A percentile compares a stretch with the other conserved stretches of the same genome.
These are phyloP conservation scores for Diaporthe sp. DNA, from an alignment of 2,329 filamentous ascomycete genomes.

Conservation along the genomic window DNA sequence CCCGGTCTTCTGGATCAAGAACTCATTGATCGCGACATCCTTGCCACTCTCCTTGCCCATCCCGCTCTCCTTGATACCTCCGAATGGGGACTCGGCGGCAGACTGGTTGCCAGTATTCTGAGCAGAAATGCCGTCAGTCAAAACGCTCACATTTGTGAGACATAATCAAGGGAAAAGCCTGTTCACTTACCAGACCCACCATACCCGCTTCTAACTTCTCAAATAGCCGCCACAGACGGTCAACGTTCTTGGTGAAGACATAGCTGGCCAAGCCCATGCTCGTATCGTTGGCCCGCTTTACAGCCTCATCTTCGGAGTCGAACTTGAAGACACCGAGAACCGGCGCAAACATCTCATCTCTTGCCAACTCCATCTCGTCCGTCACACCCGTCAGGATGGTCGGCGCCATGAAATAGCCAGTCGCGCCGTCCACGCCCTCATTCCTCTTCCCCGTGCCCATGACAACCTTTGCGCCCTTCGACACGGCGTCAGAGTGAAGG, in stretches of 20 bases:
- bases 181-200: conserved; percentile 63
- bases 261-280: conserved; percentile 52
- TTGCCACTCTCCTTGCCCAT: conserved; percentile 46
- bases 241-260: conserved; percentile 49
- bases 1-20: conserved; percentile 43
- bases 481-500: conserved; percentile 42
- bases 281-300: conserved; percentile 52
- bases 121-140: too few relatives aligned
- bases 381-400: conserved; percentile 74
- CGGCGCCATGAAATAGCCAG: conserved; percentile 78
- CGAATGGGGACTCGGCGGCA: conserved; percentile 45
- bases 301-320: conserved; percentile 51
- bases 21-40: conserved; percentile 43
- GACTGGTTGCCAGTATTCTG: conserved; percentile 58
- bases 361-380: conserved; percentile 43
- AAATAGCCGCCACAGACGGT: conserved; percentile 57
- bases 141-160: neutral
- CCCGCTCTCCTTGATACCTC: conserved; percentile 46
- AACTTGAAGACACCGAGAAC: conserved; percentile 44
- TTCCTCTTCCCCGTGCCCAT: conserved; percentile 63
- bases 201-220: conserved; percentile 73
- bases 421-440: conserved; percentile 62
- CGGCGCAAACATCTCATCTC: conserved; percentile 46
- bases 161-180: too few relatives aligned
- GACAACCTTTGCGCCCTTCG: conserved; percentile 45